A percentile compares a stretch with the other conserved stretches of the same genome.
Conservation (phyloP, 1,284 basidiomycete genomes). For the Malassezia nana region DNA sequence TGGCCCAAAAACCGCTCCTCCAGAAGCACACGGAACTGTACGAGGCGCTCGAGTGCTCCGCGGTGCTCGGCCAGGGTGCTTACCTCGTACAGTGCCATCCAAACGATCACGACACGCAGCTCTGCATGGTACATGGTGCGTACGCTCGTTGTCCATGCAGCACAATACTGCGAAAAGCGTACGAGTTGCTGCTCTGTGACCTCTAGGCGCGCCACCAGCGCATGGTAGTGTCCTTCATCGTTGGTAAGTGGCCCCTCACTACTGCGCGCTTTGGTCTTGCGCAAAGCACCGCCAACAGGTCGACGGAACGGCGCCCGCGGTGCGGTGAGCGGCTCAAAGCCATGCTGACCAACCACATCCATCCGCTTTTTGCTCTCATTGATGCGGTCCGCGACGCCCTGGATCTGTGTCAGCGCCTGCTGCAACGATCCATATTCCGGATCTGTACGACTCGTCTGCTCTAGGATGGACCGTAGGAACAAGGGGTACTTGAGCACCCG, state of each 20-base stretch:
- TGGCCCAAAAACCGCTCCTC: slow-evolving; percentile 18
- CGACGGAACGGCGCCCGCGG: slow-evolving; percentile 15
- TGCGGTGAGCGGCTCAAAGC: slow-evolving; percentile 3
- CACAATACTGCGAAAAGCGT: slow-evolving; percentile 22
- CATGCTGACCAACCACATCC: slow-evolving; percentile 56
- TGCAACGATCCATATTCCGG: slow-evolving; percentile 62
- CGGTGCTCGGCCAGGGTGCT: not conserved
- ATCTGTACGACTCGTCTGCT: slow-evolving; percentile 61
- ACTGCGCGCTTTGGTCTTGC: slow-evolving; percentile 32
- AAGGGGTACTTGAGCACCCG: slow-evolving; percentile 67
- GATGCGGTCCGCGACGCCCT: slow-evolving; percentile 68
- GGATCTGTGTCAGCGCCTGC: slow-evolving; percentile 61
- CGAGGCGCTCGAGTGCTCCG: slow-evolving; percentile 21
- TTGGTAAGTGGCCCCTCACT: slow-evolving; percentile 22
- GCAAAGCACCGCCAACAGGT: slow-evolving; percentile 23
- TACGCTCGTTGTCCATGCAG: slow-evolving; percentile 23
- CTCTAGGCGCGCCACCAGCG: slow-evolving; percentile 22
- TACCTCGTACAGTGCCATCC: slow-evolving; percentile 22
- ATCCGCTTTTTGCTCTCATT: slow-evolving; percentile 75
- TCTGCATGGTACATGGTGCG: slow-evolving; percentile 25
- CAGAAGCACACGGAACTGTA: slow-evolving; percentile 19
- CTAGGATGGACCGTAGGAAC: slow-evolving; percentile 63
- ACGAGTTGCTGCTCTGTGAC: slow-evolving; percentile 21
- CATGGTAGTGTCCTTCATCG: slow-evolving; percentile 22
- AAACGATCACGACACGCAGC: slow-evolving; percentile 23